Base-by-base conservation (phyloP, 1,139 yeast species). In the Nadsonia starkeyi-henricii region DNA sequence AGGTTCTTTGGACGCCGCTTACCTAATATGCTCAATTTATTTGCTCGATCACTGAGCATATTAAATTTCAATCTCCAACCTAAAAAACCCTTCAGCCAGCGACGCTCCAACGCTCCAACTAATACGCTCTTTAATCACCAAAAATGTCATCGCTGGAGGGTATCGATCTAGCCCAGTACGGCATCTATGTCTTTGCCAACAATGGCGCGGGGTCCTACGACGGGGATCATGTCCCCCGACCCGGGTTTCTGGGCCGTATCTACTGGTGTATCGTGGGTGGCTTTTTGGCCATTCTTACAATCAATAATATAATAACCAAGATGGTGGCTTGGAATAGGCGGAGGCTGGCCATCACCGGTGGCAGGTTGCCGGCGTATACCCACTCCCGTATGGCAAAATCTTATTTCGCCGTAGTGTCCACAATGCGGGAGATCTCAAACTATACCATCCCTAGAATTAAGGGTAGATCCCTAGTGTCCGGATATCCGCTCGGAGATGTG, bases 191-290 rank as follows among this genome's bases (percentile, higher is more conserved):
- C 12, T 18, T 20, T 20, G 44, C 20, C 21, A 30, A 45, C 44
- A 41, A 28, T 23, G 48, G 46, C 21, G 44, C 26, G 42, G 45
- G 45, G 20, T 45, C 48, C 4, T 45, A 43, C 44, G 47, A 45
- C 42, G 13, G 45, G 1, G 52, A 23, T 30, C 47, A 47, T 13
- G 43, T 37, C 12, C 49, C 49, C 1, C 30, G 49, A 28, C 53
- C 51, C 1, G 52, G 49, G 15, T 51, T 47, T 43, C 45, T 45
- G 18, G 53, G 47, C 13, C 43, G 51, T 28, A 5, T 51, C 39
- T 44, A 48, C 41, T 51, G 53, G 53, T 45, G 47, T 44, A 23
- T 23, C 17, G 45, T 49, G 5, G 53, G 53, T 17, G 53, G 50
- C 9, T 8, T 45, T 33, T 26, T 51, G 37, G 49, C 45, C 9